Percentiles rank a stretch among this genome's conserved stretches.
Conservation (phyloP, 2,329 filamentous ascomycete genomes). For the Fusarium metavorans region DNA sequence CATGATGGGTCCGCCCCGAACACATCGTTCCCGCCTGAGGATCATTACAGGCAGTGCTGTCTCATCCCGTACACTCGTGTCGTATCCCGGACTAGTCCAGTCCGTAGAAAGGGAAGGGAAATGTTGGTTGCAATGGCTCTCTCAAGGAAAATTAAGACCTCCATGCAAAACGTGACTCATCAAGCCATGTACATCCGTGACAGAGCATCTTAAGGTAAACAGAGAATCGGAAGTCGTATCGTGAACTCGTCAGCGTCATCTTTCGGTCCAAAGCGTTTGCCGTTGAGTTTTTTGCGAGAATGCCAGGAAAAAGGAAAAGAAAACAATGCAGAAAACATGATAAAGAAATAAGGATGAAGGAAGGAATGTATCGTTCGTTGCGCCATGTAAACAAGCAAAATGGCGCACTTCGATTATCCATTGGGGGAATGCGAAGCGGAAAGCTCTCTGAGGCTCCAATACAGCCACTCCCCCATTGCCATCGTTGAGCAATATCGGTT, state of each 20-base stretch:
- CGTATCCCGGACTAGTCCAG: slow-evolving; percentile 44
- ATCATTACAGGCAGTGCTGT: slow-evolving; percentile 54
- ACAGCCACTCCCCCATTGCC: background rate
- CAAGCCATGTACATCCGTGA: slow-evolving; percentile 58
- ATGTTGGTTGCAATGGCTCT: slow-evolving; percentile 37
- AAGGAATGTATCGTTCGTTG: slow-evolving; percentile 35
- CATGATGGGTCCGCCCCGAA: slow-evolving; percentile 42
- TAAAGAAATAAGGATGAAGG: slow-evolving; percentile 34
- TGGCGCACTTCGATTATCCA: slow-evolving; percentile 17
- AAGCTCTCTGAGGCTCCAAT: slow-evolving; percentile 11
- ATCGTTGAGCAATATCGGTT: background rate
- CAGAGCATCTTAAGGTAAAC: slow-evolving; percentile 49
- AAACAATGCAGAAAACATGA: slow-evolving; percentile 33
- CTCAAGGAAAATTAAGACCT: slow-evolving; percentile 49
- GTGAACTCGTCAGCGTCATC: slow-evolving; percentile 53
- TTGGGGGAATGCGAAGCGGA: slow-evolving; percentile 2
- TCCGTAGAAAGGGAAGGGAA: slow-evolving; percentile 37
- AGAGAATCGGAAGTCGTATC: slow-evolving; percentile 51
- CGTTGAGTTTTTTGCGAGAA: slow-evolving; percentile 46
- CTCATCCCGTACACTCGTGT: slow-evolving; percentile 48
- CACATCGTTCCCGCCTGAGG: slow-evolving; percentile 51
- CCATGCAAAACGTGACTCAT: slow-evolving; percentile 60
- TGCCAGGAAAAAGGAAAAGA: slow-evolving; percentile 39
- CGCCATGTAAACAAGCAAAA: slow-evolving; percentile 8
- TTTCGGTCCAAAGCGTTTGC: slow-evolving; percentile 42